Evolutionary conservation across 441 rosid species (phyloP), one percentile per base, ranked within the genome.

Genomic region (Erodium texanum): DNA sequence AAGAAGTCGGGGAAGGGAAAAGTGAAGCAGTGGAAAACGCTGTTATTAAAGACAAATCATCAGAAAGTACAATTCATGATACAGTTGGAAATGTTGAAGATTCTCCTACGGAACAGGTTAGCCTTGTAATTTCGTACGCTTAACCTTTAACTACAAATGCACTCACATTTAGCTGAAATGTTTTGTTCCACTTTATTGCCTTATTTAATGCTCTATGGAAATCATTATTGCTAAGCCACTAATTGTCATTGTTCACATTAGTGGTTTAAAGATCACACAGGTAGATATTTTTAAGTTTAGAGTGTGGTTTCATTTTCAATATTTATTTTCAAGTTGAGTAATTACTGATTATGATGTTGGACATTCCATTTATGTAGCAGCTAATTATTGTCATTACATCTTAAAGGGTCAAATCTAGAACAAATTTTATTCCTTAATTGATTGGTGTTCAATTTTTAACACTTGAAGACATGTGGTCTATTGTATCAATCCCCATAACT

Each of bases 11-110:
- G 69, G 77, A 65, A 29, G 83, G 72, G 69, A 68, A 66, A 62
- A 80, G 64, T 15, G 72, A 77, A 43, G 68, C 38, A 27, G 71
- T 75, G 34, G 75, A 32, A 71, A 68, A 79, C 76, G 68, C 70
- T 67, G 68, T 70, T 58, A 73, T 66, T 79, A 83, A 76, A 61
- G 83, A 78, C 16, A 72, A 76, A 74, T 69, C 76, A 2, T 12
- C 19, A 20, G 87, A 76, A 71, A 71, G 54, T 64, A 38, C 20
- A 24, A 67, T 73, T 68, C 73, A 82, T 20, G 83, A 85, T 74
- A 73, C 73, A 72, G 77, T 86, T 73, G 89, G 87, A 75, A 77
- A 71, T 58, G 22, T 81, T 32, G 87, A 86, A 43, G 89, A 92
- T 74, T 68, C 80, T 66, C 73, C 80, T 67, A 38, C 78, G 38